Conservation (phyloP, 2,329 filamentous ascomycete genomes). For the Ceratocystis ficicola region DNA sequence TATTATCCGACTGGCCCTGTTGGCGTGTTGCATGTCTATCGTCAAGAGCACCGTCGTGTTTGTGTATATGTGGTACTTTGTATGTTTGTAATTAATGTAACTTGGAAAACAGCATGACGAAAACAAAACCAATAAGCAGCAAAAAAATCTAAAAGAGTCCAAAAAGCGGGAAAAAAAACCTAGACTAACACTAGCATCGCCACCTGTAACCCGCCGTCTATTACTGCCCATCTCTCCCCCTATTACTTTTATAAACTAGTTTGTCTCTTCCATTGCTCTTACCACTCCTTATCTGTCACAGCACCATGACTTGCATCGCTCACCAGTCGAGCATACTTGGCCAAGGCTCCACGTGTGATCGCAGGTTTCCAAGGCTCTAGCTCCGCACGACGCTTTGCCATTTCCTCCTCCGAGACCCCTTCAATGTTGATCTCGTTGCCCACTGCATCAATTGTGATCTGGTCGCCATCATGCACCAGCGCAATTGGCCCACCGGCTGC, state of each 20-base stretch:
- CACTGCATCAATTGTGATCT: conserved; percentile 75
- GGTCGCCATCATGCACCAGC: conserved; percentile 66
- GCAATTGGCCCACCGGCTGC: conserved; percentile 81
- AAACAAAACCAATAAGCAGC: too few species aligned
- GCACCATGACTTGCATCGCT: conserved; percentile 86
- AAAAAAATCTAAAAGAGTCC: not conserved
- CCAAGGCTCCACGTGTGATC: conserved; percentile 71
- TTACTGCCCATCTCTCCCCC: not conserved
- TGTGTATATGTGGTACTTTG: not conserved
- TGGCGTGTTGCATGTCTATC: not conserved
- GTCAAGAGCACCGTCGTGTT: not conserved
- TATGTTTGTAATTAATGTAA: not conserved
- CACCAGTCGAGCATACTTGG: conserved; percentile 80
- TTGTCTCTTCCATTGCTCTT: not conserved
- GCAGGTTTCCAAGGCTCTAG: conserved; percentile 62
- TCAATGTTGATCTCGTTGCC: conserved; percentile 58
- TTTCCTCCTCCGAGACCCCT: conserved; percentile 56
- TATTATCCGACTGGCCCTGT: not conserved
- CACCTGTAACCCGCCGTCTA: not conserved
- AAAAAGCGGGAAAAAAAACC: not conserved
- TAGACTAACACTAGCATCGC: not conserved
- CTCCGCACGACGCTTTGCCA: conserved; percentile 46
- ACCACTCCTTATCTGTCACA: conserved; percentile 54
- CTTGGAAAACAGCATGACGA: too few species aligned
- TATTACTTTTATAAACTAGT: not conserved